phyloP scores from a whole-genome alignment of 2,329 filamentous ascomycete genomes.

The Ascochyta rabiei region DNA sequence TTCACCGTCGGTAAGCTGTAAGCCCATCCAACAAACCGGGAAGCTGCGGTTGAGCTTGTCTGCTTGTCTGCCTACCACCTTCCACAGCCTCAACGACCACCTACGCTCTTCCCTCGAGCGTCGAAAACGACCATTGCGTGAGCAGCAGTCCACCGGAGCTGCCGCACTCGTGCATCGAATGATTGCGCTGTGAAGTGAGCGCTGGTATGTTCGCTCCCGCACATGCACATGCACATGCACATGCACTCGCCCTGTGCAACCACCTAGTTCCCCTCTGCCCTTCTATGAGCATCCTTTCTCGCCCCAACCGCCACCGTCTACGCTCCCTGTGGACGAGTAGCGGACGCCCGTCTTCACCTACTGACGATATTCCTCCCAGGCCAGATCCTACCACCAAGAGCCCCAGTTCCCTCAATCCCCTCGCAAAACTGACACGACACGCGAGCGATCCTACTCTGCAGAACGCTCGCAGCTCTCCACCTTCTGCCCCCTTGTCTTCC shows the following conservation, averaged over 20 bases:
- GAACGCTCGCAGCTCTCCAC: neutral
- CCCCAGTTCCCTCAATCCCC: constrained; percentile 2
- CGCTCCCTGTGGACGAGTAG: constrained; percentile 21
- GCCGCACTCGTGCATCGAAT: constrained; percentile 10
- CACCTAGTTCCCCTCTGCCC: constrained; percentile 17
- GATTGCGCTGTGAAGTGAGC: constrained; percentile 6
- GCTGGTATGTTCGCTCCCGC: constrained; percentile 13
- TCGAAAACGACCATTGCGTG: constrained; percentile 5
- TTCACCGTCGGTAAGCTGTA: constrained; percentile 8
- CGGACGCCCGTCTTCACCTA: constrained; percentile 28
- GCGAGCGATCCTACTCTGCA: constrained; percentile 18
- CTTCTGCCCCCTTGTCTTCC: constrained; percentile 3
- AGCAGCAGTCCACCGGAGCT: constrained; percentile 10
- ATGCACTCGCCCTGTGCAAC: constrained; percentile 24
- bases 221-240: constrained; percentile 18
- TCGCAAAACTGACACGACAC: constrained; percentile 22
- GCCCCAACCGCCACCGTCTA: constrained; percentile 23
- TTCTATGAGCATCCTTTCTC: constrained; percentile 28
- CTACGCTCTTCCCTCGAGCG: constrained; percentile 1
- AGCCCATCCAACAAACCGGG: constrained; percentile 3
- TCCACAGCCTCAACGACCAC: constrained; percentile 2
- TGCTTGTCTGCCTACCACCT: neutral
- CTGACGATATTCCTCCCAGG: constrained; percentile 34
- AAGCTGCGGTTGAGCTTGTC: constrained; percentile 3
- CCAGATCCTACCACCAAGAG: constrained; percentile 19